phyloP scores from a whole-genome alignment of 208 protist species.

The Acanthamoeba sp. region DNA sequence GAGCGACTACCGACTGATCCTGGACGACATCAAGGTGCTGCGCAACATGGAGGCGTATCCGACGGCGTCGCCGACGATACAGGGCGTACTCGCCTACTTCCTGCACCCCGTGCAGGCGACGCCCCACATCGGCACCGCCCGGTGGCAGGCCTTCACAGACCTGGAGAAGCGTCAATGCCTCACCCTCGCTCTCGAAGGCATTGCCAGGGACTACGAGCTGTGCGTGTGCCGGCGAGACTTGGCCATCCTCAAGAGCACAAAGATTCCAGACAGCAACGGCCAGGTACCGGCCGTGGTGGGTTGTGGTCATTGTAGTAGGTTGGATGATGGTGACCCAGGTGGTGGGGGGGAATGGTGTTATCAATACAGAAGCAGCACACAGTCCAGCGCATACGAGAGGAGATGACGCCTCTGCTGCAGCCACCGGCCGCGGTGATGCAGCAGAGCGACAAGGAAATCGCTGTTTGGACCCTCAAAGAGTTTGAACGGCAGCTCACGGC shows the following conservation, averaged over 20 bases:
- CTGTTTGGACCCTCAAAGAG: constrained; percentile 1
- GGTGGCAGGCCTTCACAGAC: constrained; percentile 29
- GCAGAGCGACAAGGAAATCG: not conserved
- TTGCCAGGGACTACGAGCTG: constrained; percentile 3
- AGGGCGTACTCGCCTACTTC: not conserved
- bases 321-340: not conserved
- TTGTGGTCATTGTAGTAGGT: not conserved
- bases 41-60: not conserved
- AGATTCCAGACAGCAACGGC: not conserved
- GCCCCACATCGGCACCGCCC: not conserved
- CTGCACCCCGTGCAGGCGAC: not conserved
- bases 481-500: not conserved
- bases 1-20: constrained; percentile 18
- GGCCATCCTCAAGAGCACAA: not conserved
- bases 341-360: not conserved
- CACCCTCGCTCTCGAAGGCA: constrained; percentile 40
- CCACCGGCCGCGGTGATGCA: not conserved
- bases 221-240: not conserved
- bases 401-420: not conserved
- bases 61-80: not conserved
- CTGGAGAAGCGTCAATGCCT: constrained; percentile 32
- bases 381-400: not conserved
- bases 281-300: not conserved
- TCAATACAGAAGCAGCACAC: not conserved
- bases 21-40: not conserved